Base-by-base conservation (phyloP, 345 rosid genomes). In the Gossypioides kirkii region DNA sequence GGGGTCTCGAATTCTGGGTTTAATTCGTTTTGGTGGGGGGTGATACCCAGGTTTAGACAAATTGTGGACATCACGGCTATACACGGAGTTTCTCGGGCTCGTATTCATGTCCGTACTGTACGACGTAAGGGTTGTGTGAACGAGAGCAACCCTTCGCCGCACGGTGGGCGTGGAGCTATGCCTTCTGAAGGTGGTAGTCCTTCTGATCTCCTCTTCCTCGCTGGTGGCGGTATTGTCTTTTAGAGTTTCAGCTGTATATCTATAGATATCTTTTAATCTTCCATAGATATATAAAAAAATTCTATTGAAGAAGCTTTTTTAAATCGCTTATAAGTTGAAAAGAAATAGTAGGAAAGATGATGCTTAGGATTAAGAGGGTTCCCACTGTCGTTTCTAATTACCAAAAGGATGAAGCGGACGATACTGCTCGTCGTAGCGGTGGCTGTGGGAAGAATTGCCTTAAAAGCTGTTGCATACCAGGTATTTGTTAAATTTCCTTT, bases 141-240 rank as follows among this genome's bases (percentile, higher is more conserved):
- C 62, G 97, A 80, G 80, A 83, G 88, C 84, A 87, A 83, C 87
- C 97, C 98, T 85, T 96, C 87, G 86, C 96, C 96, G 91, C 98
- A 96, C 98, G 99, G 99, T 68, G 99, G 99, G 77, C 98, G 99
- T 82, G 99, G 99, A 74, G 98, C 99, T 78, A 84, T 93, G 91
- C 99, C 99, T 73, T 96, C 99, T 70, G 99, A 96, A 90, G 99
- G 99, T 88, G 99, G 99, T 66, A 91, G 97, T 83, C 99, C 99
- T 80, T 96, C 99, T 18, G 99, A 96, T 85, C 98, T 96, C 82
- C 97, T 93, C 83, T 96, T 96, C 82, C 91, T 96, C 6, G 99
- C 99, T 63, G 99, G 99, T 77, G 99, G 99, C 64, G 99, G 99
- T 78, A 67, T 75, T 54, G 18, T 46, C 38, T 17, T 41, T 3